Evolutionary conservation across 345 rosid species (phyloP), one percentile per base, ranked within the genome.

Genomic region (Jatropha curcas): DNA sequence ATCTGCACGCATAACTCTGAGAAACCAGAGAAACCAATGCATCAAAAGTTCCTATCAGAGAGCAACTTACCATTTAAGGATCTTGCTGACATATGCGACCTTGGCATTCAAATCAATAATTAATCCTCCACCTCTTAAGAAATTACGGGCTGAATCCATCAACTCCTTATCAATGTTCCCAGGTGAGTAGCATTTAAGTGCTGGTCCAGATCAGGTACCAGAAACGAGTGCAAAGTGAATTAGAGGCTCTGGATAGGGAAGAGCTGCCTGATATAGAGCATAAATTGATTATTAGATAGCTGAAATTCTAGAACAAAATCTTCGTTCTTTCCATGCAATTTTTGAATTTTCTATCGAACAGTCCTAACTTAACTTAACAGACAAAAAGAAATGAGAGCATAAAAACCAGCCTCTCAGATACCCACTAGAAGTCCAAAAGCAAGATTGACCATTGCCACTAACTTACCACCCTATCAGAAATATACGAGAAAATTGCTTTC

Each of bases 131-230:
- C 82, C 78, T 68, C 88, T 81, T 72, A 94, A 70, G 84, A 92
- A 90, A 74, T 82, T 76, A 37, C 74, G 79, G 75, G 94, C 92
- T 77, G 96, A 89, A 28, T 86, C 94, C 85, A 83, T 79, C 82
- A 90, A 82, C 83, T 92, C 98, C 80, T 83, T 76, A 80, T 91
- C 96, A 41, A 94, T 84, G 74, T 90, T 83, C 71, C 76, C 84
- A n/a, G 98, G 92, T 3, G 92, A 85, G 79, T 85, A 94, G 72
- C 88, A 92, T 56, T 77, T 83, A 39, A 94, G 92, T 68, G 92
- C 83, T 37, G 97, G 98, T 68, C 97, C 89, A 62, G 97, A 91
- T 63, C 93, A 92, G 39, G 85, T 79, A 24, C 98, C 98, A 67
- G 74, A 86, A 73, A 88, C 94, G 56, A 94, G 82, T 55, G 94